Conservation (phyloP, 2,329 filamentous ascomycete genomes). For the Trichoderma simmonsii region DNA sequence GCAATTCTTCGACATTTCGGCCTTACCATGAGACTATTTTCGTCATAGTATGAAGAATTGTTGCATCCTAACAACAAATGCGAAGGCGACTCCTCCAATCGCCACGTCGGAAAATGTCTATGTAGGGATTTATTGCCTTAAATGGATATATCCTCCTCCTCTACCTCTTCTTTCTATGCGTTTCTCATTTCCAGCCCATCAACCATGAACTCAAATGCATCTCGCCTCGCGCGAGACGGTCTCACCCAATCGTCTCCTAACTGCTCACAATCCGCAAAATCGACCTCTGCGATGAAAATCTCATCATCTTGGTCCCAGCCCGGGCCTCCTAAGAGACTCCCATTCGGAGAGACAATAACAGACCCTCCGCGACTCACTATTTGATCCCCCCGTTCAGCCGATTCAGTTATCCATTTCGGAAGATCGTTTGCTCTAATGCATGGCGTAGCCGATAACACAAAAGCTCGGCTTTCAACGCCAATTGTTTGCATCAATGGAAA, state of each 20-base stretch:
- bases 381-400: neutral
- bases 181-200: neutral
- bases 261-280: neutral
- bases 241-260: neutral
- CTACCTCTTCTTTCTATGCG: neutral
- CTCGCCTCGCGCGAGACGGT: neutral
- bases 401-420: neutral
- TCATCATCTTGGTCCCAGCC: neutral
- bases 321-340: neutral
- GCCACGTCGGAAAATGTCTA: neutral
- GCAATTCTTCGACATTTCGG: neutral
- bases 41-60: neutral
- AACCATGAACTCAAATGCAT: neutral
- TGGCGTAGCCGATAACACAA: neutral
- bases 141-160: neutral
- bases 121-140: neutral
- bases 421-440: neutral
- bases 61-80: neutral
- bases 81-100: neutral
- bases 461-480: neutral
- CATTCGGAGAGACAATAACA: neutral
- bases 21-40: neutral
- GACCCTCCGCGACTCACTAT: neutral
- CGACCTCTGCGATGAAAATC: neutral
- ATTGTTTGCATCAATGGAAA: constrained; percentile 8